A percentile compares a stretch with the other conserved stretches of the same genome.
phyloP scores from a whole-genome alignment of 768 basidiomycete species.

The Erythrobasidium yunnanense region DNA sequence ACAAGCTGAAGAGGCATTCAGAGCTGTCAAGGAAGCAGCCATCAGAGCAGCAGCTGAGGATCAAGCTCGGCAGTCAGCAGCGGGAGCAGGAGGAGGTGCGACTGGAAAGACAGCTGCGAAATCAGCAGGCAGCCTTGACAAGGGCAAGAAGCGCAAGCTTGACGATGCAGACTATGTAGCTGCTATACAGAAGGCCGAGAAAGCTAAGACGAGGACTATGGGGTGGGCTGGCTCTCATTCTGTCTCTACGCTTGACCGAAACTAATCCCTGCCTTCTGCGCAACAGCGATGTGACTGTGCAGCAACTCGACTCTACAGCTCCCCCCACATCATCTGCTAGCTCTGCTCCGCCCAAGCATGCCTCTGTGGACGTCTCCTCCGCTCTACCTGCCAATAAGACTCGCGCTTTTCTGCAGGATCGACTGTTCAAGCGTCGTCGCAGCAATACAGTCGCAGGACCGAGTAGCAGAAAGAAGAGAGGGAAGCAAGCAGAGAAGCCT shows the following conservation, averaged over 20 bases:
- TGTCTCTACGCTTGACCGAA: background rate
- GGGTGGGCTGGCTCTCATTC: background rate
- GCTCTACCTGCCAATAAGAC: background rate
- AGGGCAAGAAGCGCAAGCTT: background rate
- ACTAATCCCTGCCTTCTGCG: no score
- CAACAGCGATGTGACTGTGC: background rate
- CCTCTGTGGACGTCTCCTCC: background rate
- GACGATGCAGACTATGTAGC: background rate
- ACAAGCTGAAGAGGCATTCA: constrained; percentile 12
- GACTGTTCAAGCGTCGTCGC: constrained; percentile 7
- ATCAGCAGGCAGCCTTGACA: background rate
- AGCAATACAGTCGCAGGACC: background rate
- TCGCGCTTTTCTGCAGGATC: constrained; percentile 4
- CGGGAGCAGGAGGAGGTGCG: background rate
- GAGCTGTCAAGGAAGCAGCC: background rate
- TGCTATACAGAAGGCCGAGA: background rate
- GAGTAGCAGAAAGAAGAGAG: background rate
- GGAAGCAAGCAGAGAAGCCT: constrained; percentile 7
- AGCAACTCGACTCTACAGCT: constrained; percentile 1
- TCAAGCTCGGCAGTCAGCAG: background rate
- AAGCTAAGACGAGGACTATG: constrained; percentile 9
- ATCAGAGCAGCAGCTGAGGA: no score
- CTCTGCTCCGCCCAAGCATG: background rate
- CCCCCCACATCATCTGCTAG: background rate
- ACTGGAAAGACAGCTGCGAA: background rate